Evolutionary conservation across 2,329 filamentous ascomycete genomes (phyloP), one percentile per base, ranked within the genome.

Genomic region (Epichloe scottii): DNA sequence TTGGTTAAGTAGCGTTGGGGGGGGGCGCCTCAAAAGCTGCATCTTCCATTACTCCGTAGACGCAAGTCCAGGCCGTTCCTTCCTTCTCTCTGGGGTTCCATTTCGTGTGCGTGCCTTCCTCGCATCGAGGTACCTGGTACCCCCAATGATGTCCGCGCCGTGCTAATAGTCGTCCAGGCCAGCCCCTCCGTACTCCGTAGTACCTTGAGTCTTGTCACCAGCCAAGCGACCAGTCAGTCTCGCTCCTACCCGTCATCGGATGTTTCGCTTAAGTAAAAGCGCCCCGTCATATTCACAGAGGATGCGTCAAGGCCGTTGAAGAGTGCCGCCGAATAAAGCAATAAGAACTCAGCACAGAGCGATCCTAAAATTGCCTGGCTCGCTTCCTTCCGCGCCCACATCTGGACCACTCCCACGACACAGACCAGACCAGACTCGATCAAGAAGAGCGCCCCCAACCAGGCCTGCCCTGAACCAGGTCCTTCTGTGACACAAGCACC

Each of bases 301-400:
- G 37, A 50, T 53, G 53, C 53, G 51, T 46, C 48, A 46, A 51
- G 51, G 53, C 51, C 51, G 51, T 51, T 49, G 53, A 37, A 44
- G 21, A 45, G 17, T 8, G 47, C 46, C 50, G 53, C 50, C 50
- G 39, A 50, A 50, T 43, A 52, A 49, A 50, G 48, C 48, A 54
- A 54, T 53, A 49, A 53, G 51, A 53, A 49, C 51, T 44, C 46
- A 48, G 48, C 41, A 42, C 30, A 46, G 43, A 17, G n/a, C 43
- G 15, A 35, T 47, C 17, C 35, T 23, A 12, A 39, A 37, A 47
- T 55, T 48, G 48, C 47, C 53, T 51, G 44, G 51, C 26, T 51
- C 49, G 69, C 67, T 69, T 74, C 71, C 62, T 65, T 64, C 62
- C 63, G 62, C 59, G 49, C 35, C 44, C 48, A 44, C 48, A 17